Percentiles rank a stretch among this genome's conserved stretches.
phyloP scores from a whole-genome alignment of 116 monocot species.

The Dioscorea cayenensis region DNA sequence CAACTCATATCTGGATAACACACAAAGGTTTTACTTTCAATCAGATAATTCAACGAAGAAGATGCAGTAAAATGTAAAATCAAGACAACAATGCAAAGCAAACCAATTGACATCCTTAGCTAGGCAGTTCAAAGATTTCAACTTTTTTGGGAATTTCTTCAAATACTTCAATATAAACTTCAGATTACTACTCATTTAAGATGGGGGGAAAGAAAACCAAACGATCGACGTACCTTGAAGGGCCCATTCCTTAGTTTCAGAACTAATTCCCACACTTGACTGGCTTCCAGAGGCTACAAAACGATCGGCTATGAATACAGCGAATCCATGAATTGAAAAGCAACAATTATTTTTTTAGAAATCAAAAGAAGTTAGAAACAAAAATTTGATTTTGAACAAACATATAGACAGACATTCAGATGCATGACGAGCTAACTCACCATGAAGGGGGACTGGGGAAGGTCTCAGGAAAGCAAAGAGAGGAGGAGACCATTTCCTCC shows the following conservation, averaged over 20 bases:
- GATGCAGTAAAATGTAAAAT: too few relatives aligned
- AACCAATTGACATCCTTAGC: not conserved
- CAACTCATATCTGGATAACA: not conserved
- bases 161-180: not conserved
- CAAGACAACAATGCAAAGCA: too few relatives aligned
- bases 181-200: too few relatives aligned
- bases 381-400: not conserved
- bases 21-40: not conserved
- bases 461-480: conserved; percentile 2
- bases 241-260: conserved; percentile 78
- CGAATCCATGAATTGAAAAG: not conserved
- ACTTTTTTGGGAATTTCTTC: not conserved
- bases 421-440: conserved; percentile 1
- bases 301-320: conserved; percentile 18
- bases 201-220: not conserved
- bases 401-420: too few relatives aligned
- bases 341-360: not conserved
- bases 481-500: not conserved
- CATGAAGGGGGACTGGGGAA: not conserved
- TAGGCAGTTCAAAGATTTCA: not conserved
- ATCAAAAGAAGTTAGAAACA: not conserved
- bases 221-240: conserved; percentile 61
- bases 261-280: conserved; percentile 31
- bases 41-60: too few relatives aligned
- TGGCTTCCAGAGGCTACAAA: conserved; percentile 44